Conservation (phyloP, 148 eudicot genomes). For the Vaccinium darrowii region DNA sequence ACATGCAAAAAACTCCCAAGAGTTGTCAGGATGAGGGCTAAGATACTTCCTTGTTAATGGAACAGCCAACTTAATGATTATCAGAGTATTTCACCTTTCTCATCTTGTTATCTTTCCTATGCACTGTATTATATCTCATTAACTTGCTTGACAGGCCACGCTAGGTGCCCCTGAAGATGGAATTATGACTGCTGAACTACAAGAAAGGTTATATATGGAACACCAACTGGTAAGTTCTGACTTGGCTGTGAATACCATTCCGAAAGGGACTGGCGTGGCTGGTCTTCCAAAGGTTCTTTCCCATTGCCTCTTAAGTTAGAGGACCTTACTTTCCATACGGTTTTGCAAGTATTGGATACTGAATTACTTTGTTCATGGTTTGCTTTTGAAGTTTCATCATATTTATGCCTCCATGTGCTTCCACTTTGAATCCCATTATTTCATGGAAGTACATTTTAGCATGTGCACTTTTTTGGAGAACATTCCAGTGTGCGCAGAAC, state of each 20-base stretch:
- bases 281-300: slow-evolving; percentile 26
- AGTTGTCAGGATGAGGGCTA: neutral
- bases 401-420: neutral
- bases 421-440: neutral
- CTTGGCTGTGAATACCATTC: slow-evolving; percentile 21
- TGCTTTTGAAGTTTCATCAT: neutral
- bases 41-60: neutral
- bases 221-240: slow-evolving; percentile 31
- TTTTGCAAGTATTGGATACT: neutral
- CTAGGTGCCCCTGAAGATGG: slow-evolving; percentile 63
- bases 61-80: neutral
- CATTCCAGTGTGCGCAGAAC: neutral
- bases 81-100: neutral
- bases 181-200: slow-evolving; percentile 76
- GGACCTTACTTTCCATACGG: neutral
- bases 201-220: slow-evolving; percentile 46
- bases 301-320: neutral
- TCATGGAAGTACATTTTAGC: neutral
- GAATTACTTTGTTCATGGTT: neutral
- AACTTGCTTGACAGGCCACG: slow-evolving; percentile 53
- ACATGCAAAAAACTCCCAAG: neutral
- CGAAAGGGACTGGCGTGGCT: slow-evolving; percentile 9
- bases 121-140: neutral
- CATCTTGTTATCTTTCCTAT: neutral
- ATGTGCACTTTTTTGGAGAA: neutral